Conservation (phyloP, 2,329 filamentous ascomycete species). For the Penicillium sp. region DNA sequence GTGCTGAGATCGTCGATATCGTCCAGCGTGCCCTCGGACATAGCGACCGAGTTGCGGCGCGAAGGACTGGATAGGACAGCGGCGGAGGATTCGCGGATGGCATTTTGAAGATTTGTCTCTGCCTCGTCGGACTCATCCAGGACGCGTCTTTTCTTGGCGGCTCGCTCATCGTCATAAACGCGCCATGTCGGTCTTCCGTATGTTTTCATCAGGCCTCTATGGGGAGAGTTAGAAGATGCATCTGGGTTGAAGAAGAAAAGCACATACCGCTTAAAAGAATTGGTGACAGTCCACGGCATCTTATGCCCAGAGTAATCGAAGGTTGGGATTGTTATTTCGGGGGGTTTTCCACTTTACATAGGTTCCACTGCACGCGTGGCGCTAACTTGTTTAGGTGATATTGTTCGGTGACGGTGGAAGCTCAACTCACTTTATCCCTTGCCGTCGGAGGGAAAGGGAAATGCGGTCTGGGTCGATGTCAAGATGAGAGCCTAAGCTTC, state of each 20-base stretch:
- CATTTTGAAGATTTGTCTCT: conserved; percentile 45
- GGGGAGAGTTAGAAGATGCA: conserved; percentile 4
- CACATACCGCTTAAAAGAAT: conserved; percentile 47
- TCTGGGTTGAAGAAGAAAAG: conserved; percentile 1
- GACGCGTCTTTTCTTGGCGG: conserved; percentile 45
- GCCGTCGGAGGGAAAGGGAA: background rate
- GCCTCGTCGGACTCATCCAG: conserved; percentile 39
- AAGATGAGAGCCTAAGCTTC: no score
- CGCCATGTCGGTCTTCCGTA: conserved; percentile 47
- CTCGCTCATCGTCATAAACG: conserved; percentile 45
- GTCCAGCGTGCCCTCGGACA: conserved; percentile 41
- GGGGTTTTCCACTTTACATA: conserved; percentile 16
- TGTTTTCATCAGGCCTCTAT: conserved; percentile 48
- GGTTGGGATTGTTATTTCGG: conserved; percentile 13
- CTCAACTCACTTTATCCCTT: conserved; percentile 6
- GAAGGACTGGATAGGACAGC: conserved; percentile 45
- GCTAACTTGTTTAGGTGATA: conserved; percentile 28
- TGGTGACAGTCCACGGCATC: conserved; percentile 49
- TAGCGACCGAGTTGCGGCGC: conserved; percentile 43
- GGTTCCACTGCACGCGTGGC: conserved; percentile 26
- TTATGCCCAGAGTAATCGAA: conserved; percentile 3
- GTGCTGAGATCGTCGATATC: conserved; percentile 43
- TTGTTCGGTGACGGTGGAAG: conserved; percentile 14
- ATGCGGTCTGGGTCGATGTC: no score
- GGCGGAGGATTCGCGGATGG: conserved; percentile 46